Conservation (phyloP, 139 green algal genomes). For the Asterochloris sp. region DNA sequence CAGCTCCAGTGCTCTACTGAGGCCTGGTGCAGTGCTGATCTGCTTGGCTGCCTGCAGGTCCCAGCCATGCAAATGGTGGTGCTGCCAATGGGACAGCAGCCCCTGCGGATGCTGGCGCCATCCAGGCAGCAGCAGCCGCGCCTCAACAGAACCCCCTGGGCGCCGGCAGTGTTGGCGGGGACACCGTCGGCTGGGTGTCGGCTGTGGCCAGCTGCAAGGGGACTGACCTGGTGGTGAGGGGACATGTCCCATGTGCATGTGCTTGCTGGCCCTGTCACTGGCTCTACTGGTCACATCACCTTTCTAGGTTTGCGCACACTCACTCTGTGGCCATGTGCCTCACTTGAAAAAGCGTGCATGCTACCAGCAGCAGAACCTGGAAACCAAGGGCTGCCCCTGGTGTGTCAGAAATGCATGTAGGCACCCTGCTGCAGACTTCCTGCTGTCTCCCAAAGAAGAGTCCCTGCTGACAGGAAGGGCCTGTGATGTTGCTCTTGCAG, state of each 20-base stretch:
- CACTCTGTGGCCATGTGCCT: too few relatives aligned
- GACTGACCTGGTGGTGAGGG: conserved; percentile 72
- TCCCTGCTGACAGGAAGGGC: background rate
- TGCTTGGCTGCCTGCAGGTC: background rate
- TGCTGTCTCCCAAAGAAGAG: too few relatives aligned
- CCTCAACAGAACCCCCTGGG: background rate
- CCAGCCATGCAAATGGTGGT: background rate
- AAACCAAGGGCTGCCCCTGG: too few relatives aligned
- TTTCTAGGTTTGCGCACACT: too few relatives aligned
- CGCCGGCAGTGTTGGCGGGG: conserved; percentile 25
- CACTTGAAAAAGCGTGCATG: too few relatives aligned
- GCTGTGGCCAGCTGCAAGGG: conserved; percentile 65
- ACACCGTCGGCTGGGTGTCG: conserved; percentile 68
- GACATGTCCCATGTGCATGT: background rate
- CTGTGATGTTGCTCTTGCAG: conserved; percentile 16
- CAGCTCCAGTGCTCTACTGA: too few relatives aligned
- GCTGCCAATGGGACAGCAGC: background rate
- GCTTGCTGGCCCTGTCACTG: background rate
- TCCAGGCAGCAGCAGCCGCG: too few relatives aligned
- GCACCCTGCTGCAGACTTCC: too few relatives aligned
- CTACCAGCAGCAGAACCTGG: too few relatives aligned
- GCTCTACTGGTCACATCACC: too few relatives aligned
- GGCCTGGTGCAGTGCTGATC: too few relatives aligned
- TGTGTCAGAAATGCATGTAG: too few relatives aligned
- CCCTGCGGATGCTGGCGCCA: background rate